Base-by-base conservation (phyloP, 225 moss, liverwort and hornwort species). In the Pseudisothecium myosuroides region DNA sequence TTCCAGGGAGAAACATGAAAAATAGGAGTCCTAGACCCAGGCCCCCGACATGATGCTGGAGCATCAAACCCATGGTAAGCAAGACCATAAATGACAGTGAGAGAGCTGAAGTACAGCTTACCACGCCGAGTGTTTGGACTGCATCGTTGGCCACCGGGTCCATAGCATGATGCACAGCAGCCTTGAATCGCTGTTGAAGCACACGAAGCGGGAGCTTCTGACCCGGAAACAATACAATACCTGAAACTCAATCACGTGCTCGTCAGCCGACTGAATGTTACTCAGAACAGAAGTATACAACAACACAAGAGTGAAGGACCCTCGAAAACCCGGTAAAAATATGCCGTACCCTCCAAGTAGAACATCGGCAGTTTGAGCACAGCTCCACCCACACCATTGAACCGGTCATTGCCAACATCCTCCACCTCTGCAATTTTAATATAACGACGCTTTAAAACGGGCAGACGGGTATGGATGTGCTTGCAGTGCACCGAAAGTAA, bases 181-280 rank as follows among this genome's bases (percentile, higher is more conserved):
- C 96, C 94, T 95, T 99, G 50, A 97, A 97, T 77, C 96, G 96
- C 84, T 94, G 95, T 83, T 97, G 97, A 80, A 99, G 89, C 80
- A 99, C 97, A 62, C 97, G 93, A 87, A 99, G 92, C n/a, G 98
- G 98, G 76, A 99, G 90, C 66, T 96, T 96, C 73, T 99, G 96
- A 41, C 95, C 96, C 39, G 98, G 98, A 87, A 97, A 99, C 80
- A 99, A 85, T 21, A 99, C 96, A 73, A 97, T 99, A 55, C 98
- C 98, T 98, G 93, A 50, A 90, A 58, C 80, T 63, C 87, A 89
- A 90, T 84, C 69, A 68, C 47, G 31, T 62, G 39, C 65, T 81
- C 77, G 82, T 93, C 84, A 90, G 84, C 31, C 54, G 54, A 82
- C 83, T 87, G 41, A 76, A 80, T 31, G 37, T 39, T 84, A 50